Percentiles rank a stretch among this genome's conserved stretches.
Conservation (phyloP, 106 monocot genomes). For the Iris macrosiphon region DNA sequence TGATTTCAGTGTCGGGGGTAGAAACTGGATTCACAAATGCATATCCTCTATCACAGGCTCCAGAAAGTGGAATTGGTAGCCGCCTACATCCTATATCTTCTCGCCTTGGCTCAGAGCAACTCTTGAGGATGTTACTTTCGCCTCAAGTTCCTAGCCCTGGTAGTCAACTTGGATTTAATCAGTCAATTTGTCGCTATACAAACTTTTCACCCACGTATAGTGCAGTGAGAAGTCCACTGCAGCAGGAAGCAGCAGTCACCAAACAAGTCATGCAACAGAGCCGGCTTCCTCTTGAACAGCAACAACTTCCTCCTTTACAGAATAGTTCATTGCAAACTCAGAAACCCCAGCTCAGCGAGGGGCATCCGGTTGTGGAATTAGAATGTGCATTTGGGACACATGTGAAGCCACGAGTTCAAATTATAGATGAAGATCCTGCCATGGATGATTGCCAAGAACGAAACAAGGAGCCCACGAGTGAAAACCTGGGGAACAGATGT, state of each 20-base stretch:
- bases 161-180: slow-evolving; percentile 25
- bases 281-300: slow-evolving; percentile 1
- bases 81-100: slow-evolving; percentile 25
- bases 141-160: slow-evolving; percentile 17
- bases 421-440: slow-evolving; percentile 2
- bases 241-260: background rate
- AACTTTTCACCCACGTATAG: slow-evolving; percentile 16
- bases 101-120: slow-evolving; percentile 27
- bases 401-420: slow-evolving; percentile 9
- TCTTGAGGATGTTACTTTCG: slow-evolving; percentile 27
- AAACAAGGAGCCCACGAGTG: slow-evolving; percentile 7
- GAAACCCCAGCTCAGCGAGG: background rate
- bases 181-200: slow-evolving; percentile 43
- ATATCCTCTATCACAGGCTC: slow-evolving; percentile 13
- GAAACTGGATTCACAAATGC: slow-evolving; percentile 27
- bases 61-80: slow-evolving; percentile 14
- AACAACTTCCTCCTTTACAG: slow-evolving; percentile 10
- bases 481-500: background rate
- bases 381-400: slow-evolving; percentile 7
- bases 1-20: slow-evolving; percentile 23
- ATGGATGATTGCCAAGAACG: slow-evolving; percentile 9
- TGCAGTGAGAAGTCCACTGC: background rate
- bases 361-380: slow-evolving; percentile 12
- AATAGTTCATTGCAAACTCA: slow-evolving; percentile 9
- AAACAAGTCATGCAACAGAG: slow-evolving; percentile 18